Base-by-base conservation (phyloP, 225 moss, liverwort and hornwort species). In the Polytrichum formosum region DNA sequence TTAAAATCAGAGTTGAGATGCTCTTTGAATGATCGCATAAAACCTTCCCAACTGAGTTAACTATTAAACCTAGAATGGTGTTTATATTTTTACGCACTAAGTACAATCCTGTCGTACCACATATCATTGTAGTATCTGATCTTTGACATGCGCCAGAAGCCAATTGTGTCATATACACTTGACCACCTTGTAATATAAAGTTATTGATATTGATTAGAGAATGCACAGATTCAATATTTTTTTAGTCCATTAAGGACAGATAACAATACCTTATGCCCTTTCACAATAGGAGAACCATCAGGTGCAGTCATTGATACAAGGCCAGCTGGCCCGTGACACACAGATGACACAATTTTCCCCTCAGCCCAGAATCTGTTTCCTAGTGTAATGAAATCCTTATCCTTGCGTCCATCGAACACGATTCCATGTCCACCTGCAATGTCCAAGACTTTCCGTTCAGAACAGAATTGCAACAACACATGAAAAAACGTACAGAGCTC, bases 401-500 rank as follows among this genome's bases (percentile, higher is more conserved):
- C 84, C 4, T 69, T 46, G 9, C 87, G 79, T 19, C 79, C 77
- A 64, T 95, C 95, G 6, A 13, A 95, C 22, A 81, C 1, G 5
- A 86, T 82, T 16, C 95, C 95, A 69, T 95, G 95, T 25, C 95
- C 95, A 69, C 92, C 95, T 95, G 88, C 68, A 26, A 22, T 20
- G 1, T 22, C 21, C 58, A 46, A 2, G 3, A 16, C 13, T 2
- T 37, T 37, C 0, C 37, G 13, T 46, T 46, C 46, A 46, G 46
- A 46, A 46, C 46, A 31, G 31, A 6, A 7, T 31, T 31, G 31
- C 31, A 37, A 2, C 37, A 46, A 46, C 13, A 46, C 13, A 46
- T 46, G 2, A 46, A 13, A 37, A 0, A 37, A 10, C 2, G 2
- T 37, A 37, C 13, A 37, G 2, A 5, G 29, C 29, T 29, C 29